These are phyloP conservation scores for Macroventuria anomochaeta DNA, from an alignment of 2,329 filamentous ascomycete genomes.

Conservation along the genomic window DNA sequence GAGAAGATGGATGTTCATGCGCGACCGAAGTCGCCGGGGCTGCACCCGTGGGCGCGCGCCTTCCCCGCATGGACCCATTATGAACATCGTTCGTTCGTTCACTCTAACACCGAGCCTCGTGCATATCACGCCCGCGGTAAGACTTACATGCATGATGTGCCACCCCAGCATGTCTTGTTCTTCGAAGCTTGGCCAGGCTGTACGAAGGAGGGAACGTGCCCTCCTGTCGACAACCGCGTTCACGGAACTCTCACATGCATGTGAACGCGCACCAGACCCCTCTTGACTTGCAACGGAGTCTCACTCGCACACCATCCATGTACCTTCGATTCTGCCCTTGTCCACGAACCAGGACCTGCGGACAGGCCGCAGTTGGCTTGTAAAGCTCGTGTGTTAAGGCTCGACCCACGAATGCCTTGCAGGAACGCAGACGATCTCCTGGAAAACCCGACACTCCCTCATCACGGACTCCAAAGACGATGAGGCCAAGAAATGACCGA, in stretches of 20 bases:
- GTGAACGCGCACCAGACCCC: background rate
- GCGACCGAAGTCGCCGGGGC: background rate
- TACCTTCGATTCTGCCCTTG: background rate
- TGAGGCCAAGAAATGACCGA: conserved; percentile 12
- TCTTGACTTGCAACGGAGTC: background rate
- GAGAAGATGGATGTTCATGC: background rate
- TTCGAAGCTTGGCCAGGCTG: conserved; percentile 12
- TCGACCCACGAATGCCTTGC: conserved; percentile 5
- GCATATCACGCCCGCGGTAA: conserved; percentile 4
- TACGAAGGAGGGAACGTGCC: conserved; percentile 5
- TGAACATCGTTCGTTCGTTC: background rate
- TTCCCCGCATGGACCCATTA: background rate
- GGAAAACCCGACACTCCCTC: conserved; percentile 7
- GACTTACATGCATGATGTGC: conserved; percentile 6
- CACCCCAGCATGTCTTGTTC: background rate
- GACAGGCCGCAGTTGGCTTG: background rate
- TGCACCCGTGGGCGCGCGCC: background rate
- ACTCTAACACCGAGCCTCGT: background rate
- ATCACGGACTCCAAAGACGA: background rate
- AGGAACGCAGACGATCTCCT: conserved; percentile 8
- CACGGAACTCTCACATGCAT: conserved; percentile 1
- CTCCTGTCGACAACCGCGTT: conserved; percentile 6
- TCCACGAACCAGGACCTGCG: background rate
- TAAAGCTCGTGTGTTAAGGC: background rate
- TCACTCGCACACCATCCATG: background rate